phyloP scores from a whole-genome alignment of 164 flowering plant species.

The Magnolia sinica region DNA sequence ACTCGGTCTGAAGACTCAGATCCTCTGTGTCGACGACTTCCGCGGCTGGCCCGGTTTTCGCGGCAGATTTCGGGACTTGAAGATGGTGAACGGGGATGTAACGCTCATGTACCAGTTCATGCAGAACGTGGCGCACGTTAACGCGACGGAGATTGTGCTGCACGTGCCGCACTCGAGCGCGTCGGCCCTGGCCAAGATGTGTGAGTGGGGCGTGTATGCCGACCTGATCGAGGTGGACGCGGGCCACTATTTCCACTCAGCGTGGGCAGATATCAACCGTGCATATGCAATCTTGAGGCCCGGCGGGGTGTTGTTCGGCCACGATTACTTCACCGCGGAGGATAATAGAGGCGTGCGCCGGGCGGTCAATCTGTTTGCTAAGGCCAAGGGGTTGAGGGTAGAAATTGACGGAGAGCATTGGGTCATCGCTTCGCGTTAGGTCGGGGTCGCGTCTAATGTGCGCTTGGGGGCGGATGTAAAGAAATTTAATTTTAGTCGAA shows the following conservation, averaged over 20 bases:
- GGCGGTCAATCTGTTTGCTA: slow-evolving; percentile 67
- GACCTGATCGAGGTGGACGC: slow-evolving; percentile 77
- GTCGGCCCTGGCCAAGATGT: slow-evolving; percentile 45
- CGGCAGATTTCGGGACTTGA: slow-evolving; percentile 33
- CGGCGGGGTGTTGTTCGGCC: slow-evolving; percentile 76
- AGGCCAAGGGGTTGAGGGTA: slow-evolving; percentile 40
- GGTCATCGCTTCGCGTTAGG: slow-evolving; percentile 40
- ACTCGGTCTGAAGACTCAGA: slow-evolving; percentile 55
- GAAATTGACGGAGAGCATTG: slow-evolving; percentile 66
- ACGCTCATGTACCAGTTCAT: slow-evolving; percentile 59
- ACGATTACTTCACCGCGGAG: slow-evolving; percentile 54
- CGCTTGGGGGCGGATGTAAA: neutral
- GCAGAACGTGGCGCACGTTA: slow-evolving; percentile 46
- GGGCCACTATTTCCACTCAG: slow-evolving; percentile 76
- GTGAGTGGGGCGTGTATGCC: slow-evolving; percentile 67
- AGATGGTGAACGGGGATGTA: slow-evolving; percentile 57
- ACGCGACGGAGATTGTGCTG: slow-evolving; percentile 36
- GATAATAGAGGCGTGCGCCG: slow-evolving; percentile 62
- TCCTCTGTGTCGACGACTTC: slow-evolving; percentile 74
- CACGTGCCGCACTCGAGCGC: slow-evolving; percentile 60
- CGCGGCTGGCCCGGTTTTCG: slow-evolving; percentile 80
- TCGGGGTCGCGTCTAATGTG: neutral
- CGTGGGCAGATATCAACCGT: slow-evolving; percentile 70
- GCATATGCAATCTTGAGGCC: slow-evolving; percentile 56
- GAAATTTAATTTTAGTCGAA: neutral